Conservation (phyloP, 2,329 filamentous ascomycete species). For the Biscogniauxia marginata region DNA sequence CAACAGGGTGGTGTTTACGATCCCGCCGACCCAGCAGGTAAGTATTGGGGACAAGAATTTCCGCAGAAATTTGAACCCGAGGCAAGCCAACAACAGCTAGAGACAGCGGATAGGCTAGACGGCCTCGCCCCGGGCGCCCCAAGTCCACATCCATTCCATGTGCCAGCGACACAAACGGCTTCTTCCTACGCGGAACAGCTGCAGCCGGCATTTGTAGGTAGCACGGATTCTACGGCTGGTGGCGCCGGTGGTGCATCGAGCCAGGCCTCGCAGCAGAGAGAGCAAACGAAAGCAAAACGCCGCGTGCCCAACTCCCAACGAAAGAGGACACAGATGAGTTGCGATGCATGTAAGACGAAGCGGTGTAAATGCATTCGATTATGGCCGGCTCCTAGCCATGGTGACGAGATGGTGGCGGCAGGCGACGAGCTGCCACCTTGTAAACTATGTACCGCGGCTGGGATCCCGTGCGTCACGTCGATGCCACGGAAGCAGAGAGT, state of each 20-base stretch:
- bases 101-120: constrained; percentile 5
- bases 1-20: background rate
- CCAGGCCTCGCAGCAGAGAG: constrained; percentile 15
- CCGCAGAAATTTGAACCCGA: background rate
- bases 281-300: constrained; percentile 27
- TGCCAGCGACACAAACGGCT: background rate
- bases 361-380: constrained; percentile 36
- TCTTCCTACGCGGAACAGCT: background rate
- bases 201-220: constrained; percentile 18
- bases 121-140: constrained; percentile 16
- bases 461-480: constrained; percentile 41
- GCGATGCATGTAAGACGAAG: constrained; percentile 37
- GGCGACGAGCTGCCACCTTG: constrained; percentile 32
- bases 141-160: constrained; percentile 10
- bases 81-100: background rate
- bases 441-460: constrained; percentile 38
- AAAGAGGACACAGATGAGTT: constrained; percentile 35
- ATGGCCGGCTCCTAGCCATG: constrained; percentile 1
- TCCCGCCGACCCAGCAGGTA: background rate
- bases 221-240: background rate
- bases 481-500: constrained; percentile 44
- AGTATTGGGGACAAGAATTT: background rate
- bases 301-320: constrained; percentile 36
- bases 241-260: background rate
- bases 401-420: constrained; percentile 6